phyloP scores from a whole-genome alignment of 1,284 basidiomycete genomes.

The Bondarzewia mesenterica region DNA sequence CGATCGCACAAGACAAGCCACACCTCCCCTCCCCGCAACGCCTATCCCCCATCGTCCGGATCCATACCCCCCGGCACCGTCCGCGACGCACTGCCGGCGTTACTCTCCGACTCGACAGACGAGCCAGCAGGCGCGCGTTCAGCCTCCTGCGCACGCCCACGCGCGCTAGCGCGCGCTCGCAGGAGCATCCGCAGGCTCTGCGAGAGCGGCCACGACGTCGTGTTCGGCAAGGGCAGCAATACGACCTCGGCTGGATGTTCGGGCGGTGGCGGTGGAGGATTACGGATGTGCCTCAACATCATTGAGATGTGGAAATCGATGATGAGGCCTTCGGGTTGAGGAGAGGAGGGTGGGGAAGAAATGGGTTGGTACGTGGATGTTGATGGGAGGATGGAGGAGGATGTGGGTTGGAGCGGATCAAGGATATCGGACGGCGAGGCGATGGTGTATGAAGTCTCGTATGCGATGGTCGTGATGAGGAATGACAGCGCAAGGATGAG shows the following conservation, averaged over 20 bases:
- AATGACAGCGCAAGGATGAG: slow-evolving; percentile 58
- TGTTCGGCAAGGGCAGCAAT: slow-evolving; percentile 53
- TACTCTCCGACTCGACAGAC: slow-evolving; percentile 19
- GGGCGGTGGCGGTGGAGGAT: slow-evolving; percentile 36
- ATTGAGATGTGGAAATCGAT: slow-evolving; percentile 50
- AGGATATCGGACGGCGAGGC: slow-evolving; percentile 16
- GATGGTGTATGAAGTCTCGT: slow-evolving; percentile 39
- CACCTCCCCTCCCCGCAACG: not conserved
- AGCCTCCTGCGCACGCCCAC: slow-evolving; percentile 26
- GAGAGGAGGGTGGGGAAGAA: not conserved
- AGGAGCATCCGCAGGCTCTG: slow-evolving; percentile 44
- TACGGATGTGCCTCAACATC: slow-evolving; percentile 45
- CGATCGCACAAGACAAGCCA: too few relatives aligned
- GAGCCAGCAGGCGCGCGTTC: slow-evolving; percentile 17
- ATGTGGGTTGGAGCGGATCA: slow-evolving; percentile 18
- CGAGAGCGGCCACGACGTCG: slow-evolving; percentile 44
- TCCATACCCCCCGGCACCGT: slow-evolving; percentile 37
- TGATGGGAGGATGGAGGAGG: too few relatives aligned
- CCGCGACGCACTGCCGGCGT: slow-evolving; percentile 15
- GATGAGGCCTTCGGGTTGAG: slow-evolving; percentile 22
- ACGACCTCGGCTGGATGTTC: slow-evolving; percentile 22
- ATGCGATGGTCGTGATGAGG: slow-evolving; percentile 56
- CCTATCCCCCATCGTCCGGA: slow-evolving; percentile 17
- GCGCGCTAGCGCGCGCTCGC: slow-evolving; percentile 35
- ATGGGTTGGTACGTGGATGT: slow-evolving; percentile 5